These are phyloP conservation scores for Pythium utonaiense DNA, from an alignment of 352 stramenopile genomes.

Conservation along the genomic window DNA sequence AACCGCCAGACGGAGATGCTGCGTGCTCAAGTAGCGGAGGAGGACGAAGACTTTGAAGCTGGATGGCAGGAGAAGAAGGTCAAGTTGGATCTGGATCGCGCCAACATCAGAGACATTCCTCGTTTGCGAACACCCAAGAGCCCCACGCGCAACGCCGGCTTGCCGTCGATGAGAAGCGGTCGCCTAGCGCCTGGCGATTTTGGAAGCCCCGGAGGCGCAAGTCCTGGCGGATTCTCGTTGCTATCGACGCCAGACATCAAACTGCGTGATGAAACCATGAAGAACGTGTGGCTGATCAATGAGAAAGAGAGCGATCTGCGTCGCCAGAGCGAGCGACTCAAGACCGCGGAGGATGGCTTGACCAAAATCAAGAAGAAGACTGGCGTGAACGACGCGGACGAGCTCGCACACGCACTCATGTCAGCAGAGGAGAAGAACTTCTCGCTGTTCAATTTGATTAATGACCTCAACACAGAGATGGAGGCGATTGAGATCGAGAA, in stretches of 20 bases:
- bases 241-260: conserved; percentile 66
- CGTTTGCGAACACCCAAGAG: conserved; percentile 60
- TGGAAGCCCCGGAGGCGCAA: conserved; percentile 14
- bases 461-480: conserved; percentile 91
- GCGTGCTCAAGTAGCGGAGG: conserved; percentile 67
- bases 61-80: conserved; percentile 84
- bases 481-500: conserved; percentile 86
- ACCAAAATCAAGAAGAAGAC: conserved; percentile 89
- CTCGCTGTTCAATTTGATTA: conserved; percentile 93
- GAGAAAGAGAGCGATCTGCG: conserved; percentile 77
- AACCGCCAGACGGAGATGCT: conserved; percentile 79
- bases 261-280: conserved; percentile 70
- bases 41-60: conserved; percentile 79
- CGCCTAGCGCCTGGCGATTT: conserved; percentile 9
- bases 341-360: conserved; percentile 75
- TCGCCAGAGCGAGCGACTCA: conserved; percentile 64
- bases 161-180: conserved; percentile 12
- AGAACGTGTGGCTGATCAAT: conserved; percentile 69
- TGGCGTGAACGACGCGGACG: conserved; percentile 73
- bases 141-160: conserved; percentile 26
- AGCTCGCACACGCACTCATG: conserved; percentile 82
- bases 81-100: conserved; percentile 80
- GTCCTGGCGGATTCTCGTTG: conserved; percentile 43
- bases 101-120: conserved; percentile 75
- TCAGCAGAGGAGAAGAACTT: conserved; percentile 94